These are phyloP conservation scores for Xylaria palmicola DNA, from an alignment of 495 filamentous ascomycete species.

Conservation along the genomic window DNA sequence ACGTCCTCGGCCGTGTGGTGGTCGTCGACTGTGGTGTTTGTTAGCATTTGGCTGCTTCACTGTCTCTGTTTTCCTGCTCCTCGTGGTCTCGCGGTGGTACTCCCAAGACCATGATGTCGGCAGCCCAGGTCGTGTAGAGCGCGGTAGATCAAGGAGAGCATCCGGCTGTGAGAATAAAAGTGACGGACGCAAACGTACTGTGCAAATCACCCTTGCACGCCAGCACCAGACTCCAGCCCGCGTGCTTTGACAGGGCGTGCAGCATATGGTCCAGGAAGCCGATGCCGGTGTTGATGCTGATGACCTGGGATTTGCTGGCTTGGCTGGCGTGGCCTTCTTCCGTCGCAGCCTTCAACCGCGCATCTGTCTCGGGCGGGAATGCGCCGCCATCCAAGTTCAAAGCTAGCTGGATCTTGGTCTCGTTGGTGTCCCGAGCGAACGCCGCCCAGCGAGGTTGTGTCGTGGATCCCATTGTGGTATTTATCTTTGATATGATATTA, in stretches of 20 bases:
- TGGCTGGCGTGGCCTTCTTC: conserved; percentile 74
- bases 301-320: conserved; percentile 73
- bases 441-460: conserved; percentile 62
- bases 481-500: background rate
- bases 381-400: conserved; percentile 88
- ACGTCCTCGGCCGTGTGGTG: conserved; percentile 98
- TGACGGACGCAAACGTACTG: conserved; percentile 54
- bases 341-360: conserved; percentile 36
- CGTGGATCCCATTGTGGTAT: conserved; percentile 39
- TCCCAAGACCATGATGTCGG: background rate
- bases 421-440: conserved; percentile 85
- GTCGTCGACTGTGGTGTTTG: conserved; percentile 75
- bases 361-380: conserved; percentile 60
- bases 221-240: conserved; percentile 84
- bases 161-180: background rate
- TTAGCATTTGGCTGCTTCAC: background rate
- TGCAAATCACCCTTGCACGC: conserved; percentile 84
- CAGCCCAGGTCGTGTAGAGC: background rate
- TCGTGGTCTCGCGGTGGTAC: background rate
- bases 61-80: background rate
- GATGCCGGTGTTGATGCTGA: conserved; percentile 88
- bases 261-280: conserved; percentile 99
- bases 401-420: conserved; percentile 92
- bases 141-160: background rate
- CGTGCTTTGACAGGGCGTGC: conserved; percentile 92